A percentile compares a stretch with the other conserved stretches of the same genome.
Conservation (phyloP, 495 filamentous ascomycete species). For the Cairneyella variabilis region DNA sequence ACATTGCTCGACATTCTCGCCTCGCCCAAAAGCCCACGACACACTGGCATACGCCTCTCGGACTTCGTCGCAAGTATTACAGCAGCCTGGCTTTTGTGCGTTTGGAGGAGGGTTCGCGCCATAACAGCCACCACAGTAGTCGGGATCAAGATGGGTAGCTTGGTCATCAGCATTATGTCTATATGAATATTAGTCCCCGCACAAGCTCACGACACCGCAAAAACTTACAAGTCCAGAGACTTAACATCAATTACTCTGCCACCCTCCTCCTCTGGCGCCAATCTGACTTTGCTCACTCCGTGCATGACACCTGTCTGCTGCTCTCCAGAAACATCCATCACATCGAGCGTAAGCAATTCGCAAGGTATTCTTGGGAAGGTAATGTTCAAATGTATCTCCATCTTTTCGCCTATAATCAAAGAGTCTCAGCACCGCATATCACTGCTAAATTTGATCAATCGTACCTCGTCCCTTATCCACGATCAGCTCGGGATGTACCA, state of each 20-base stretch:
- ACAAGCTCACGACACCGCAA: neutral
- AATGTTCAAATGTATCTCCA: conserved; percentile 98
- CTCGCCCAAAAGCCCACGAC: conserved; percentile 89
- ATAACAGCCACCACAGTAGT: conserved; percentile 93
- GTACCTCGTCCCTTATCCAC: conserved; percentile 94
- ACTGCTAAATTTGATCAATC: conserved; percentile 13
- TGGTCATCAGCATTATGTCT: conserved; percentile 59
- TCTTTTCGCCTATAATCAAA: conserved; percentile 69
- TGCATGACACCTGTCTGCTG: conserved; percentile 91
- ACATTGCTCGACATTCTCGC: conserved; percentile 93
- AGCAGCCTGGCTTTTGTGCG: conserved; percentile 77
- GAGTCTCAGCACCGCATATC: conserved; percentile 8
- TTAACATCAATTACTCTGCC: conserved; percentile 73
- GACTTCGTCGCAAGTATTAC: conserved; percentile 95
- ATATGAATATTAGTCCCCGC: conserved; percentile 14
- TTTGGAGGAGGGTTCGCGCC: conserved; percentile 69
- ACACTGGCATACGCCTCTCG: conserved; percentile 85
- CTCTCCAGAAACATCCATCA: conserved; percentile 98
- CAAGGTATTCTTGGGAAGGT: conserved; percentile 92
- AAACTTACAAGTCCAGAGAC: conserved; percentile 63
- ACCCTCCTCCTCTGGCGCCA: conserved; percentile 68
- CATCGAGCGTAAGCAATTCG: conserved; percentile 92
- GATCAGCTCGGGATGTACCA: conserved; percentile 86
- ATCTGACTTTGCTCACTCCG: conserved; percentile 83
- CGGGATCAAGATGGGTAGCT: conserved; percentile 80